Conservation (phyloP, 352 stramenopile genomes). For the Pythium brachiatum region DNA sequence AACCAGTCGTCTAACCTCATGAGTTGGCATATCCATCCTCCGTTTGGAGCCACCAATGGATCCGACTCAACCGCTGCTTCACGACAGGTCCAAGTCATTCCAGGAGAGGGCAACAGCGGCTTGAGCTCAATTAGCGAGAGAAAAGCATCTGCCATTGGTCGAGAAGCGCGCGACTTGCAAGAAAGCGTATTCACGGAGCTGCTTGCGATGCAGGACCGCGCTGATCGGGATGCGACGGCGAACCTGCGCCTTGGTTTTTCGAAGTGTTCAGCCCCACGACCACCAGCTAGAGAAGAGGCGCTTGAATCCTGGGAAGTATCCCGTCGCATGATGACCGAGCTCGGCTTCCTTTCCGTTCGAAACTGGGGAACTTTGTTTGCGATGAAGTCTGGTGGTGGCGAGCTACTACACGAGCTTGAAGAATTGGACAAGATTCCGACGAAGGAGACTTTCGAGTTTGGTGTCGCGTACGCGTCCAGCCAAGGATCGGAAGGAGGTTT, state of each 20-base stretch:
- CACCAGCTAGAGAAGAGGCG: slow-evolving; percentile 48
- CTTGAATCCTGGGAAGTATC: slow-evolving; percentile 74
- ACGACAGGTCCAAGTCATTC: slow-evolving; percentile 33
- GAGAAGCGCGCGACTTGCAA: slow-evolving; percentile 50
- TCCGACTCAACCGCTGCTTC: slow-evolving; percentile 16
- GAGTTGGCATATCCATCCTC: slow-evolving; percentile 55
- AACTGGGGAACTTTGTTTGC: slow-evolving; percentile 84
- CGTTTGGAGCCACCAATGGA: slow-evolving; percentile 6
- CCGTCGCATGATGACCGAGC: slow-evolving; percentile 78
- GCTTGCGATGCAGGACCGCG: slow-evolving; percentile 51
- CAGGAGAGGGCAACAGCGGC: slow-evolving; percentile 71
- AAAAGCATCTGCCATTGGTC: slow-evolving; percentile 48
- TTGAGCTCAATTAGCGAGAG: slow-evolving; percentile 63
- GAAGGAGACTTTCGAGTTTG: slow-evolving; percentile 83
- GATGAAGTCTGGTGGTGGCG: slow-evolving; percentile 54
- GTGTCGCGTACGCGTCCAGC: slow-evolving; percentile 67
- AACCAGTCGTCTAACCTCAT: slow-evolving; percentile 61
- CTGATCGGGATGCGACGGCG: slow-evolving; percentile 34
- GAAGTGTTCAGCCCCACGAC: slow-evolving; percentile 34
- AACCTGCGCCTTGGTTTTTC: slow-evolving; percentile 12
- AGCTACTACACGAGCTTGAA: slow-evolving; percentile 66
- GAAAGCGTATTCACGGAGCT: slow-evolving; percentile 71
- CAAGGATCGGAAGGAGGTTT: slow-evolving; percentile 66
- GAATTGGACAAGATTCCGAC: slow-evolving; percentile 71
- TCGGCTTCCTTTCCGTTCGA: slow-evolving; percentile 79